These are phyloP conservation scores for Phytophthora hibernalis DNA, from an alignment of 352 stramenopile species.

Conservation along the genomic window DNA sequence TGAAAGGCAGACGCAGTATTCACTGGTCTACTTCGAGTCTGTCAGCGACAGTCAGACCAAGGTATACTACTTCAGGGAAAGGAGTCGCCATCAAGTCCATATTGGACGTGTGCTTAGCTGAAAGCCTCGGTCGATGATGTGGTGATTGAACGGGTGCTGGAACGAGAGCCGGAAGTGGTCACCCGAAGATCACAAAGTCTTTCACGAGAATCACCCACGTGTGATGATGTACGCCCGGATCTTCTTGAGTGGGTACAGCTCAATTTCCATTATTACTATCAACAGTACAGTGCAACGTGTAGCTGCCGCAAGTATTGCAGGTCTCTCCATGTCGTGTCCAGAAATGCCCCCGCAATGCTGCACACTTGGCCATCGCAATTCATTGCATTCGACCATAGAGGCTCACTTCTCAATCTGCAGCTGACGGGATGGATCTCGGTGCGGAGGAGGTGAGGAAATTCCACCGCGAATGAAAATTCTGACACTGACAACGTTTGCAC, in stretches of 20 bases:
- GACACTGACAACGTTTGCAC: neutral
- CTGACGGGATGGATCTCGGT: neutral
- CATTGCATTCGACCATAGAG: neutral
- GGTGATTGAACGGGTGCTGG: neutral
- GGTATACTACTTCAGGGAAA: neutral
- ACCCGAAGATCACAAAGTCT: slow-evolving; percentile 82
- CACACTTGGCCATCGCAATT: neutral
- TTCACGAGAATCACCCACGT: slow-evolving; percentile 41
- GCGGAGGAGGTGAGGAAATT: neutral
- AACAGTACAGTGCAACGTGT: too few species aligned
- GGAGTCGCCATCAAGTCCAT: slow-evolving; percentile 13
- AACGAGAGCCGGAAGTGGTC: slow-evolving; percentile 32
- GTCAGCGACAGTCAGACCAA: too few species aligned
- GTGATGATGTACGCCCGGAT: neutral
- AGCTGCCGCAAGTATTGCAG: too few species aligned
- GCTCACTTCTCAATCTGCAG: neutral
- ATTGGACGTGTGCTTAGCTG: slow-evolving; percentile 47
- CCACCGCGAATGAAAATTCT: too few species aligned
- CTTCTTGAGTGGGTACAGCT: too few species aligned
- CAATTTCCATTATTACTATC: too few species aligned
- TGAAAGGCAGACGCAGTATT: slow-evolving; percentile 57
- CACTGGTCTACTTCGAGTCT: too few species aligned
- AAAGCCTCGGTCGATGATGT: slow-evolving; percentile 51
- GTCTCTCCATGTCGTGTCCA: neutral
- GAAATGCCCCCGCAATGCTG: neutral